phyloP scores from a whole-genome alignment of 495 filamentous ascomycete species.

The Parathielavia hyrcaniae region DNA sequence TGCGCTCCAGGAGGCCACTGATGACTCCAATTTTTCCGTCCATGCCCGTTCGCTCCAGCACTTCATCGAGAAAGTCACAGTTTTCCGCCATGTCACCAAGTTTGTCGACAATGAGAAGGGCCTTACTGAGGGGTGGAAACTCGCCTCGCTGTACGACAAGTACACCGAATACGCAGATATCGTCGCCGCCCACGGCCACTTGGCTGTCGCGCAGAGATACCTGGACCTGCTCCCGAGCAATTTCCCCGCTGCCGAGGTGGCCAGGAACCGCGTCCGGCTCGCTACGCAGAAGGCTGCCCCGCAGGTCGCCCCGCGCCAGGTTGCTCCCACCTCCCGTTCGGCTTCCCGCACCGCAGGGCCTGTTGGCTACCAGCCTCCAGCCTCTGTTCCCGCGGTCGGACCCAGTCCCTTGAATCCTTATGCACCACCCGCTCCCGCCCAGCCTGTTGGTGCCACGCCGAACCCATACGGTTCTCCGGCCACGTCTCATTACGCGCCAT shows the following conservation, averaged over 20 bases:
- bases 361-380: slow-evolving; percentile 37
- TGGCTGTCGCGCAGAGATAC: slow-evolving; percentile 83
- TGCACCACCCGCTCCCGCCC: slow-evolving; percentile 28
- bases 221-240: slow-evolving; percentile 78
- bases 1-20: slow-evolving; percentile 56
- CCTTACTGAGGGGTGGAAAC: slow-evolving; percentile 76
- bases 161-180: slow-evolving; percentile 97
- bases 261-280: slow-evolving; percentile 76
- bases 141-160: slow-evolving; percentile 81
- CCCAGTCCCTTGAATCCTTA: slow-evolving; percentile 37
- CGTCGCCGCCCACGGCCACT: slow-evolving; percentile 79
- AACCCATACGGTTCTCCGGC: slow-evolving; percentile 59
- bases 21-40: slow-evolving; percentile 80
- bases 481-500: slow-evolving; percentile 28
- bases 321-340: slow-evolving; percentile 23
- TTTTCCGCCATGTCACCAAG: slow-evolving; percentile 91
- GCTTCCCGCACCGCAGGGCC: slow-evolving; percentile 30
- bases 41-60: slow-evolving; percentile 83
- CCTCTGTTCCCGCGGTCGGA: slow-evolving; percentile 30
- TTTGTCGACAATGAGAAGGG: slow-evolving; percentile 74
- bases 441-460: slow-evolving; percentile 37
- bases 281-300: slow-evolving; percentile 64
- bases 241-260: slow-evolving; percentile 84
- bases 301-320: slow-evolving; percentile 30
- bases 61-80: slow-evolving; percentile 96